Percentiles rank a stretch among this genome's conserved stretches.
phyloP scores from a whole-genome alignment of 192 early-diverging fungal species.

The Entomortierella parvispora region DNA sequence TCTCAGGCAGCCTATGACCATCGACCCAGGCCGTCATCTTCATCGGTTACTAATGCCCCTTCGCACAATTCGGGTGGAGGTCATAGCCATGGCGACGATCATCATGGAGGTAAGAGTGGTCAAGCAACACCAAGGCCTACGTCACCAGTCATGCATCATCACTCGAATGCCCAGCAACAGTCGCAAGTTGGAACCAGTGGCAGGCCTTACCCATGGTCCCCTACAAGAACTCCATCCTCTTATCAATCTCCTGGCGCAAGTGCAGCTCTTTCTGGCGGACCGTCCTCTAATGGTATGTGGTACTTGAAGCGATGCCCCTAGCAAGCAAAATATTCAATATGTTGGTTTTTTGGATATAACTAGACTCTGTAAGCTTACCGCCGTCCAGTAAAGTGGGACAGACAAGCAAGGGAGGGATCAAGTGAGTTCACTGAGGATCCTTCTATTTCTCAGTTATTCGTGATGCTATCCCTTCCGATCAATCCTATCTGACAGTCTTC shows the following conservation, averaged over 20 bases:
- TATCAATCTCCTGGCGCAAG: not conserved
- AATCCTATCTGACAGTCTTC: no score
- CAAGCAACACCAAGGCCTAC: slow-evolving; percentile 20
- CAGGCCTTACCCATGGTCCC: slow-evolving; percentile 13
- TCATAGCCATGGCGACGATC: not conserved
- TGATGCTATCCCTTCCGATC: not conserved
- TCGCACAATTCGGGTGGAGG: no score
- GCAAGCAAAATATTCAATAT: not conserved
- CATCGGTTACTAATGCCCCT: not conserved
- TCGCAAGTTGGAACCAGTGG: not conserved
- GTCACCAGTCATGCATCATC: slow-evolving; percentile 17
- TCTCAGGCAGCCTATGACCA: not conserved
- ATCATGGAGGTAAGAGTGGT: slow-evolving; percentile 16
- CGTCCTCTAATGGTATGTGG: slow-evolving; percentile 4
- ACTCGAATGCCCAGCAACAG: not conserved
- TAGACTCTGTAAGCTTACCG: slow-evolving; percentile 36
- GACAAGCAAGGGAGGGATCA: slow-evolving; percentile 49
- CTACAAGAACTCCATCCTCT: slow-evolving; percentile 6
- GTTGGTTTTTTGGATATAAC: not conserved
- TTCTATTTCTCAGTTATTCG: not conserved
- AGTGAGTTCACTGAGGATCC: slow-evolving; percentile 20
- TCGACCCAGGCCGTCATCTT: not conserved
- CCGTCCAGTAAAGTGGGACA: slow-evolving; percentile 39
- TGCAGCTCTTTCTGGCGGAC: not conserved
- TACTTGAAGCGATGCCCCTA: no score